Base-by-base conservation (phyloP, 83 land plant species). In the Isoetes engelmannii region DNA sequence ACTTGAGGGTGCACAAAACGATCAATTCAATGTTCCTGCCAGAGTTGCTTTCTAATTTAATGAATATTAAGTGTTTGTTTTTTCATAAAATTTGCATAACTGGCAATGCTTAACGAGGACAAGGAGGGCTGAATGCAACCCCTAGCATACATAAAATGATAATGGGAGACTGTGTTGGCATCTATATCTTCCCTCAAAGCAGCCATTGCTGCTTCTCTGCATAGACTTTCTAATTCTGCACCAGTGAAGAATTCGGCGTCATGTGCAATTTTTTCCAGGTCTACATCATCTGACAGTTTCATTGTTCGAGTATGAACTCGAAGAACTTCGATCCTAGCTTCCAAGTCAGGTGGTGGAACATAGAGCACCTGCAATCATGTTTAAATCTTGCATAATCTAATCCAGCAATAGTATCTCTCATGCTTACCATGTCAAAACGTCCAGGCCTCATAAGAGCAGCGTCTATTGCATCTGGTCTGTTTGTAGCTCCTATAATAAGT, bases 371-470 rank as follows among this genome's bases (percentile, higher is more conserved):
- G 77, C 47, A 68, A 12, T 12, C 55, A 12, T 51, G 55, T 51
- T 51, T 3, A 51, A 1, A 17, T 51, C 55, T 51, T 51, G 55
- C 13, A 12, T 15, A 12, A 12, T 15, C 17, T 15, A 51, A 51
- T 51, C 13, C 55, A 51, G 13, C 43, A 8, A 7, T 45, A 5
- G 4, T 10, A 57, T 12, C 70, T 20, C 5, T 58, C 7, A 53
- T 8, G 46, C 80, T 71, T 75, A 92, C 97, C 84, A 81, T 67
- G 72, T 92, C 97, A 80, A 92, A 89, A 60, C 97, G 90, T 55
- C 97, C 97, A 57, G 97, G 97, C 12, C 97, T 84, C 85, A 83
- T 80, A 18, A 92, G 77, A 46, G 97, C 97, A 42, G 89, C 83
- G 79, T 89, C 95, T 47, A 92, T 92, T 43, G 94, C 85, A 73